Conservation (phyloP, 2,329 filamentous ascomycete genomes). For the Cladosporium sp. region DNA sequence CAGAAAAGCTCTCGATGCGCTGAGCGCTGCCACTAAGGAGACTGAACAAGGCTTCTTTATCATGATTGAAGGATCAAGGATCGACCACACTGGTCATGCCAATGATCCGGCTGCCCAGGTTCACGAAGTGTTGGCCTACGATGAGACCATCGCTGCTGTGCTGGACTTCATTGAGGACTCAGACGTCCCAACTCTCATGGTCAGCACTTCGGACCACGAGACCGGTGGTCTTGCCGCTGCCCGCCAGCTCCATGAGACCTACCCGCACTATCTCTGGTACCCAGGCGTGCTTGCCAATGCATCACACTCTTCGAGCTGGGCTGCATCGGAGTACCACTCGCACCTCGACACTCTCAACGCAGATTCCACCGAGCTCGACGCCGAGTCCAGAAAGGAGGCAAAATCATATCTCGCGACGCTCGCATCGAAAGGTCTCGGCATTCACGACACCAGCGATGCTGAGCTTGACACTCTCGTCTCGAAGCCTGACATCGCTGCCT, state of each 20-base stretch:
- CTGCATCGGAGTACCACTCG: conserved; percentile 62
- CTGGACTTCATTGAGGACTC: conserved; percentile 80
- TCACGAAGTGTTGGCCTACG: conserved; percentile 92
- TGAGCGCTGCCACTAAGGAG: conserved; percentile 78
- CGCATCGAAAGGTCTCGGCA: conserved; percentile 71
- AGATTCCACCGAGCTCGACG: conserved; percentile 36
- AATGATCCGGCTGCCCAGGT: conserved; percentile 60
- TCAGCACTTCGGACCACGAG: conserved; percentile 93
- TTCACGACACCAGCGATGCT: conserved; percentile 68
- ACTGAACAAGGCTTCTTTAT: conserved; percentile 95
- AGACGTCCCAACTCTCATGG: conserved; percentile 73
- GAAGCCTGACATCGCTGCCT: conserved; percentile 58
- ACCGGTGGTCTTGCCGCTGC: conserved; percentile 86
- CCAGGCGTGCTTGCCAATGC: conserved; percentile 79
- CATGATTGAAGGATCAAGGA: conserved; percentile 96
- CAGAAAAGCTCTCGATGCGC: conserved; percentile 72
- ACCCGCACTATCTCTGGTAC: conserved; percentile 77
- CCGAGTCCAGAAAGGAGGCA: conserved; percentile 41
- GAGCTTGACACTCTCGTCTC: conserved; percentile 71
- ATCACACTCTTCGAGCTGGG: conserved; percentile 71
- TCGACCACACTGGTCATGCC: conserved; percentile 83
- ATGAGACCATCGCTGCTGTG: conserved; percentile 79
- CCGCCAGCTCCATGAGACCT: conserved; percentile 65
- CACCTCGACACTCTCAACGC: conserved; percentile 53
- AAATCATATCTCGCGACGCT: conserved; percentile 70